phyloP scores from a whole-genome alignment of 1,139 yeast genomes.

The Sugiyamaella sp. region DNA sequence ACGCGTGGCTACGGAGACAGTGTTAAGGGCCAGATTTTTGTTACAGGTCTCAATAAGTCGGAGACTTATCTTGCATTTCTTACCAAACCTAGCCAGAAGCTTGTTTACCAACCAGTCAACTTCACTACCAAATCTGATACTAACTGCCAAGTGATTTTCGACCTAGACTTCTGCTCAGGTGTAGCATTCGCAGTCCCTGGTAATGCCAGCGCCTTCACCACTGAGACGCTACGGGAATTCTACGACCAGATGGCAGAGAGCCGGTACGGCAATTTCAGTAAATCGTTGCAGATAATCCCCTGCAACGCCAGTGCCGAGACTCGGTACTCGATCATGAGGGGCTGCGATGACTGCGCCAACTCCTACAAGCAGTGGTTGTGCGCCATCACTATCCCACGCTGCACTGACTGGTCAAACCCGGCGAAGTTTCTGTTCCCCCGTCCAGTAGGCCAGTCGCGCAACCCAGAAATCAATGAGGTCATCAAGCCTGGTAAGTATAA shows the following conservation, averaged over 20 bases:
- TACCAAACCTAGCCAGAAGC: constrained; percentile 67
- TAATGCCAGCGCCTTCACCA: constrained; percentile 41
- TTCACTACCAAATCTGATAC: constrained; percentile 59
- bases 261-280: constrained; percentile 66
- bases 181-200: constrained; percentile 92
- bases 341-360: constrained; percentile 71
- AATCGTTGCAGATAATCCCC: constrained; percentile 73
- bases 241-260: constrained; percentile 68
- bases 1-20: constrained; percentile 55
- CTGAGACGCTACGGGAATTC: constrained; percentile 44
- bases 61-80: constrained; percentile 69
- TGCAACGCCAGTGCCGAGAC: constrained; percentile 77
- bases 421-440: constrained; percentile 54
- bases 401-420: constrained; percentile 56
- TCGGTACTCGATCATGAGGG: constrained; percentile 68
- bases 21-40: constrained; percentile 55
- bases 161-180: constrained; percentile 71
- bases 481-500: constrained; percentile 69
- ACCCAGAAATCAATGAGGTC: constrained; percentile 55
- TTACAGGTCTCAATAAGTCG: constrained; percentile 62
- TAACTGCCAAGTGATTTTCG: constrained; percentile 74
- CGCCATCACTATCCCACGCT: constrained; percentile 86
- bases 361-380: constrained; percentile 90
- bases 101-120: constrained; percentile 58
- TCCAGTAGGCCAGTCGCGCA: constrained; percentile 59